phyloP scores from a whole-genome alignment of 1,139 yeast genomes.

The Diutina scorzettiae region DNA sequence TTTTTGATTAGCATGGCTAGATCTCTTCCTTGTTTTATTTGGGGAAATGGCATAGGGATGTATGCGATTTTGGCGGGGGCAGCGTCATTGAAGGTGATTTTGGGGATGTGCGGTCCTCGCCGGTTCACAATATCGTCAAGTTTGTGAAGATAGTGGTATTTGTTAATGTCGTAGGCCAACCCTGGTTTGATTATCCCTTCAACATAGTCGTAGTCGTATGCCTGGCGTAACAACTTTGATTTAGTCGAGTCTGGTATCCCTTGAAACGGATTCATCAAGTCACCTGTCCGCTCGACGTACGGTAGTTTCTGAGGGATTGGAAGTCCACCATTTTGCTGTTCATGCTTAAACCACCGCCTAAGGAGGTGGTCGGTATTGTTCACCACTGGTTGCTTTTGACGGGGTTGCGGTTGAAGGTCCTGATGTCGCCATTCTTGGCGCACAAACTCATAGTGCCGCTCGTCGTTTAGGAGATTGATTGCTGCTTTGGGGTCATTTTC shows the following conservation, averaged over 20 bases:
- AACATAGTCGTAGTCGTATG: conserved; percentile 12
- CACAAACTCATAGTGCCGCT: not conserved
- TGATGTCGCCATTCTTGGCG: not conserved
- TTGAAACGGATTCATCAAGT: not conserved
- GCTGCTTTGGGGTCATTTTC: not conserved
- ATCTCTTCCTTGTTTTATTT: conserved; percentile 10
- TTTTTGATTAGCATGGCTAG: conserved; percentile 24
- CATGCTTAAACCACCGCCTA: conserved; percentile 5
- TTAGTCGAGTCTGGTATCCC: conserved; percentile 1
- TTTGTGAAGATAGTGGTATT: conserved; percentile 15
- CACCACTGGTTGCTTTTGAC: not conserved
- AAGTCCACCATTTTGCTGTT: conserved; percentile 1
- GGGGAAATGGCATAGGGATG: conserved; percentile 17
- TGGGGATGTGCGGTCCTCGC: conserved; percentile 28
- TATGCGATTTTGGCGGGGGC: conserved; percentile 23
- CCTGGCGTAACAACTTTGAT: not conserved
- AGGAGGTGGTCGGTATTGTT: not conserved
- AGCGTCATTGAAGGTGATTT: conserved; percentile 19
- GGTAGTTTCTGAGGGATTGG: conserved; percentile 5
- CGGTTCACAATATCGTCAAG: conserved; percentile 15
- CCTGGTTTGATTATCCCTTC: conserved; percentile 25
- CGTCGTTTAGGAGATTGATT: not conserved
- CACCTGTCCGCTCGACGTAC: not conserved
- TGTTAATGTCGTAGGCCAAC: conserved; percentile 25
- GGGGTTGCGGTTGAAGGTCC: not conserved